Evolutionary conservation across 805 yeast species (phyloP).

Genomic region (Tetrapisispora nanseiensis): DNA sequence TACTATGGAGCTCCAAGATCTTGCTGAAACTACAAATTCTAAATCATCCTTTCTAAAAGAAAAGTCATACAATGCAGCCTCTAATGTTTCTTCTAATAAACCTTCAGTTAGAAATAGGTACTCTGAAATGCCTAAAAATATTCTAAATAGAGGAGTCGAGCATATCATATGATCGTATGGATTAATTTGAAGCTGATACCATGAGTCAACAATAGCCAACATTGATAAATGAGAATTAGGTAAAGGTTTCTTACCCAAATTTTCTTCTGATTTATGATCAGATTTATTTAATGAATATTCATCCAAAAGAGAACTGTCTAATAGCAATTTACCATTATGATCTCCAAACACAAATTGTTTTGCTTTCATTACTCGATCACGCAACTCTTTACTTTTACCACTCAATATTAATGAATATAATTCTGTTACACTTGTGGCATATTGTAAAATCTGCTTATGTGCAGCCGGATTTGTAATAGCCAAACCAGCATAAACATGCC

Average conservation of each 20-base stretch:
- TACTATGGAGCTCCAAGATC: slow-evolving; percentile 77
- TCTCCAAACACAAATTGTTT: slow-evolving; percentile 68
- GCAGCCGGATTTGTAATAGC: slow-evolving; percentile 95
- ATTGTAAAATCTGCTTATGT: slow-evolving; percentile 82
- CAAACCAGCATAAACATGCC: slow-evolving; percentile 97
- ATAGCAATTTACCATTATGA: slow-evolving; percentile 44
- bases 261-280: slow-evolving; percentile 22
- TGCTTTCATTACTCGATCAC: slow-evolving; percentile 52
- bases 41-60: slow-evolving; percentile 81
- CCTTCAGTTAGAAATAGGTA: slow-evolving; percentile 80
- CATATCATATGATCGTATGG: slow-evolving; percentile 97
- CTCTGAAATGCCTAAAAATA: slow-evolving; percentile 89
- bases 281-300: slow-evolving; percentile 67
- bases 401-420: slow-evolving; percentile 76
- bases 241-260: slow-evolving; percentile 7
- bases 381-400: slow-evolving; percentile 49
- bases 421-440: slow-evolving; percentile 75
- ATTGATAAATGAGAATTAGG: slow-evolving; percentile 88
- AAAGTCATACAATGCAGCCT: slow-evolving; percentile 55
- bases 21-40: slow-evolving; percentile 85
- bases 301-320: slow-evolving; percentile 72
- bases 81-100: slow-evolving; percentile 68
- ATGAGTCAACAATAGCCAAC: slow-evolving; percentile 85
- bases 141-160: slow-evolving; percentile 87
- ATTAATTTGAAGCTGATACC: slow-evolving; percentile 74